phyloP scores from a whole-genome alignment of 2,329 filamentous ascomycete species.

The Beauveria pseudobassiana region DNA sequence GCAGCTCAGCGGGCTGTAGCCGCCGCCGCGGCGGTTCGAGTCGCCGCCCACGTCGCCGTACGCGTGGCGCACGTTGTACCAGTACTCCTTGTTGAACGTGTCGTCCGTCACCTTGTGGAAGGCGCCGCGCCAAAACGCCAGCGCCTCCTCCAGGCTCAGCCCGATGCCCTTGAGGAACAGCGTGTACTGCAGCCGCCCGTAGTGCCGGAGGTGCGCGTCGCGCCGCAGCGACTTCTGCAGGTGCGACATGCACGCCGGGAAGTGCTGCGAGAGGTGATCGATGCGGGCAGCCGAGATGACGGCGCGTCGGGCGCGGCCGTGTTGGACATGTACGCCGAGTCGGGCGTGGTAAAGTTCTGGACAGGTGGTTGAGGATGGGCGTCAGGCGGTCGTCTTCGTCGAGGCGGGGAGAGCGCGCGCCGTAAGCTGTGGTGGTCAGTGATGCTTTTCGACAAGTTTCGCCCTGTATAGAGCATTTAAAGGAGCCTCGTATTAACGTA shows the following conservation, averaged over 20 bases:
- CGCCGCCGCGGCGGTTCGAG: slow-evolving; percentile 73
- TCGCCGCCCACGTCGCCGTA: slow-evolving; percentile 97
- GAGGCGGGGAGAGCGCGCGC: slow-evolving; percentile 79
- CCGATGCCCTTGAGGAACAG: slow-evolving; percentile 96
- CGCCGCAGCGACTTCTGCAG: slow-evolving; percentile 79
- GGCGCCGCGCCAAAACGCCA: slow-evolving; percentile 81
- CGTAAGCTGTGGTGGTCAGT: slow-evolving; percentile 53
- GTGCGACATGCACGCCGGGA: slow-evolving; percentile 90
- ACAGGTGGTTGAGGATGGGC: slow-evolving; percentile 66
- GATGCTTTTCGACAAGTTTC: not conserved
- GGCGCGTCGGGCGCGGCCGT: slow-evolving; percentile 56
- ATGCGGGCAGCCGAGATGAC: slow-evolving; percentile 73
- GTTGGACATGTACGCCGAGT: slow-evolving; percentile 64
- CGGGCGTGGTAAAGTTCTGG: slow-evolving; percentile 89
- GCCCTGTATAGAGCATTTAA: not conserved
- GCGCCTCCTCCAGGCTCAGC: slow-evolving; percentile 80
- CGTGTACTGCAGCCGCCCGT: slow-evolving; percentile 85
- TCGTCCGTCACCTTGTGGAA: slow-evolving; percentile 90
- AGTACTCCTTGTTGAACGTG: slow-evolving; percentile 94
- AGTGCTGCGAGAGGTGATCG: slow-evolving; percentile 71
- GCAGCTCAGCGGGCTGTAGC: slow-evolving; percentile 87
- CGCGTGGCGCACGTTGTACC: slow-evolving; percentile 90
- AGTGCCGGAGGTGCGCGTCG: slow-evolving; percentile 89
- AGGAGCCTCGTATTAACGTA: slow-evolving; percentile 28
- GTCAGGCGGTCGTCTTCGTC: slow-evolving; percentile 91